Base-by-base conservation (phyloP, 2,329 filamentous ascomycete genomes). In the Fusarium humuli region DNA sequence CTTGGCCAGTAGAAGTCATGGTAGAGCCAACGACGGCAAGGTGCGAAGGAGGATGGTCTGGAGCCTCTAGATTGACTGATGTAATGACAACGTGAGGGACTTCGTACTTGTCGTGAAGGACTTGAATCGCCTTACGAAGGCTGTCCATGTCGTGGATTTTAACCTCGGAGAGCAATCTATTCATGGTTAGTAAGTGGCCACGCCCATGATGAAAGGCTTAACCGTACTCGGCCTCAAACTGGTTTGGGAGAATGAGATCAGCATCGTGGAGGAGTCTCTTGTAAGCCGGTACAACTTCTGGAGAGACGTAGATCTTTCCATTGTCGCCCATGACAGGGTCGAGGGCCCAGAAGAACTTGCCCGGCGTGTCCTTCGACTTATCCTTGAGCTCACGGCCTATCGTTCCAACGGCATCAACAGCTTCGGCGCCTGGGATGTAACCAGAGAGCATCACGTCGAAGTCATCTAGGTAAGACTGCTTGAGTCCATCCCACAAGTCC, bases 241-340 rank as follows among this genome's bases (percentile, higher is more conserved):
- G 95, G 78, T 99, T 99, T 6, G 96, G 96, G 18, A 98, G 82
- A 59, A 99, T 97, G 72, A 99, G 80, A 80, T 99, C 96, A 4
- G 96, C 95, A 74, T 95, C 87, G 37, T 86, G 86, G 23, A 98
- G 84, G 61, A 97, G 84, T 25, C 85, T 85, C 81, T 94, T 95
- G 80, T 98, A 99, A 16, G 92, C 94, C 0, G 94, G 94, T 18
- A 98, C 92, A 6, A 97, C 94, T 70, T 97, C 94, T 74, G 95
- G 91, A 8, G 91, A 92, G 10, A 99, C 95, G 77, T 99, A 99
- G 14, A 99, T 85, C 72, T 88, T 89, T 52, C 94, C 96, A 76
- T 98, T 94, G 78, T 99, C 96, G 30, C 96, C 96, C 96, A 99
- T 99, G 49, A 99, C 96, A 0, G 97, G 96, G 79, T 99, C 96